These are phyloP conservation scores for bread wheat (Triticum aestivum) DNA, from an alignment of 176 grass and related monocot species.

Conservation along the genomic window DNA sequence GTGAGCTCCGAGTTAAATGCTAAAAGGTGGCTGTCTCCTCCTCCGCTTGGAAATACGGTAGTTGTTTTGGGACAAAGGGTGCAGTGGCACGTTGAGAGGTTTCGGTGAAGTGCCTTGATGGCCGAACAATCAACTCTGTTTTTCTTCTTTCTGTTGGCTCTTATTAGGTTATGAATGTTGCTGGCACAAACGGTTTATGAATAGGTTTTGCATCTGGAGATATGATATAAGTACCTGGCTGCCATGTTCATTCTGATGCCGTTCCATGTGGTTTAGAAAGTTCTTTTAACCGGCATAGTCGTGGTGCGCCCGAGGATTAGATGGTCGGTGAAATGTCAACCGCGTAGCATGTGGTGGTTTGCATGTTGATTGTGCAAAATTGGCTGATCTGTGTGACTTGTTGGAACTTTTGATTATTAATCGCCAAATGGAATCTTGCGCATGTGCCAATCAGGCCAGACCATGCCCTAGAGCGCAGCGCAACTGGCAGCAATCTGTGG, in stretches of 20 bases:
- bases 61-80: constrained; percentile 7
- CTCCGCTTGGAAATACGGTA: constrained; percentile 9
- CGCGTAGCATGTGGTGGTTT: not conserved
- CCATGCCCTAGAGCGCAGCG: not conserved
- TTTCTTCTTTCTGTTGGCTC: not conserved
- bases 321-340: not conserved
- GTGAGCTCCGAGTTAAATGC: not conserved
- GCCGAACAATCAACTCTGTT: not conserved
- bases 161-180: not conserved
- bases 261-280: not conserved
- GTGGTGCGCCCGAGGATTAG: not conserved
- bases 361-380: not conserved
- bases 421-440: constrained; percentile 11
- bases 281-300: not conserved
- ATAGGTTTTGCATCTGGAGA: constrained; percentile 8
- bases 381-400: not conserved
- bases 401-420: not conserved
- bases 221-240: not conserved
- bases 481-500: not conserved
- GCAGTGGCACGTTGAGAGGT: constrained; percentile 5
- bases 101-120: not conserved
- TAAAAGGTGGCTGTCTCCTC: not conserved
- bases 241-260: constrained; percentile 18
- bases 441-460: not conserved
- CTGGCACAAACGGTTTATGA: not conserved